These are phyloP conservation scores for Elsinoe australis DNA, from an alignment of 2,329 filamentous ascomycete genomes.

Conservation along the genomic window DNA sequence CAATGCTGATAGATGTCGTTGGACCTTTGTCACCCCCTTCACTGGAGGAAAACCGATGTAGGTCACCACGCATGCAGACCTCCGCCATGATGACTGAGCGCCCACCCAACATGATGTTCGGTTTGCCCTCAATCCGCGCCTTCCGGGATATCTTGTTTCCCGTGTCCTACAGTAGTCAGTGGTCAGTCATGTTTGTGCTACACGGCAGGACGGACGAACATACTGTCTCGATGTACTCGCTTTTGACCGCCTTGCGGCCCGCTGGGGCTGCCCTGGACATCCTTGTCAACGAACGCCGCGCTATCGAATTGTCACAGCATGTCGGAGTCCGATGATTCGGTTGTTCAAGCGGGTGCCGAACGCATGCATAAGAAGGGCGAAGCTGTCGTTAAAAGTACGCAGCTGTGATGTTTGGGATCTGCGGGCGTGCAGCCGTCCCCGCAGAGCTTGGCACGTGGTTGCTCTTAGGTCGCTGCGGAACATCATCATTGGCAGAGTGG, in stretches of 20 bases:
- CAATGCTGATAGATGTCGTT: constrained; percentile 67
- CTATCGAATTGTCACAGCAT: background rate
- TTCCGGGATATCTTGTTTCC: constrained; percentile 97
- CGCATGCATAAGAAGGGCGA: background rate
- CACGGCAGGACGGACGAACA: constrained; percentile 25
- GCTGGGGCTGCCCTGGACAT: constrained; percentile 38
- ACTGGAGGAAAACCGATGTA: constrained; percentile 48
- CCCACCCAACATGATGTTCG: constrained; percentile 95
- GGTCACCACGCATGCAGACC: constrained; percentile 86
- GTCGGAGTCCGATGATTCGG: background rate
- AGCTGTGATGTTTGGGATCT: constrained; percentile 8
- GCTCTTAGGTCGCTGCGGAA: constrained; percentile 1
- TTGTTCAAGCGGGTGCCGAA: background rate
- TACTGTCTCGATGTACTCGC: constrained; percentile 96
- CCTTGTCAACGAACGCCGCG: background rate
- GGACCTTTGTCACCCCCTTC: constrained; percentile 27
- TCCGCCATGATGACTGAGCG: constrained; percentile 92
- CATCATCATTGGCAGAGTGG: background rate
- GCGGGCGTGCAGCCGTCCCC: background rate
- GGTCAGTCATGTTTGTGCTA: background rate
- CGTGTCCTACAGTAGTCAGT: constrained; percentile 61
- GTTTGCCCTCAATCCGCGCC: constrained; percentile 83
- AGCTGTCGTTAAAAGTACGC: constrained; percentile 6
- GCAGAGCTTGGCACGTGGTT: constrained; percentile 10
- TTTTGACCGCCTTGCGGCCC: constrained; percentile 59